Conservation (phyloP, 1,139 yeast species). For the Keqinozyma sinolaborantium region DNA sequence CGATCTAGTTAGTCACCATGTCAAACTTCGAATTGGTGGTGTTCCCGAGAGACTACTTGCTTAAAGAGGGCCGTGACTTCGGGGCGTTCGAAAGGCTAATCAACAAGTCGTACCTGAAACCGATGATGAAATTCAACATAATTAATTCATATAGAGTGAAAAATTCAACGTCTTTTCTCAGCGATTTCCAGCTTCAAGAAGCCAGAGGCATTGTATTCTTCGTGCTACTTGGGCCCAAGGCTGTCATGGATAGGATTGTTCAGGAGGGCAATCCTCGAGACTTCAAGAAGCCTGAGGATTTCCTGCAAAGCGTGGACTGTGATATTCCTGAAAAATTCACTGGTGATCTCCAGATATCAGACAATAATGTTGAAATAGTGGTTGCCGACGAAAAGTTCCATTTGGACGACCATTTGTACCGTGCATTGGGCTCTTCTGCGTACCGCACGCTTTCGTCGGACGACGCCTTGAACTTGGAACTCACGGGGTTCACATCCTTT, state of each 20-base stretch:
- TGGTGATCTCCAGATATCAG: constrained; percentile 12
- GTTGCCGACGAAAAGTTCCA: constrained; percentile 16
- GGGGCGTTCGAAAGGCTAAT: constrained; percentile 10
- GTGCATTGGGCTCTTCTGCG: constrained; percentile 45
- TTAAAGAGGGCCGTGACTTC: background rate
- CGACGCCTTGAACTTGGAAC: constrained; percentile 21
- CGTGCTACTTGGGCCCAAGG: constrained; percentile 27
- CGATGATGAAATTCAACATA: constrained; percentile 38
- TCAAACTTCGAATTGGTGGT: constrained; percentile 2
- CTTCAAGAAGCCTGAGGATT: constrained; percentile 16
- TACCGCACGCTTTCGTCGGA: constrained; percentile 12
- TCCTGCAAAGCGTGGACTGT: constrained; percentile 20
- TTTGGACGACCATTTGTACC: constrained; percentile 15
- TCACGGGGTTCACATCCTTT: constrained; percentile 55
- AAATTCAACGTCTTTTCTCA: constrained; percentile 18
- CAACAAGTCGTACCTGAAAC: constrained; percentile 50
- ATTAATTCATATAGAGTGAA: constrained; percentile 43
- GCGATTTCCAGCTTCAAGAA: constrained; percentile 20
- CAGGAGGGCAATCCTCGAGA: constrained; percentile 16
- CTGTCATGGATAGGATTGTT: constrained; percentile 12
- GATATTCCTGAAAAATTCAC: constrained; percentile 24
- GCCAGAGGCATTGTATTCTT: constrained; percentile 17
- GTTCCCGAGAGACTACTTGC: constrained; percentile 1
- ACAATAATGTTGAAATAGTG: constrained; percentile 14
- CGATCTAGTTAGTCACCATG: constrained; percentile 1